These are phyloP conservation scores for Metschnikowia cerradonensis DNA, from an alignment of 805 yeast species.

Conservation along the genomic window DNA sequence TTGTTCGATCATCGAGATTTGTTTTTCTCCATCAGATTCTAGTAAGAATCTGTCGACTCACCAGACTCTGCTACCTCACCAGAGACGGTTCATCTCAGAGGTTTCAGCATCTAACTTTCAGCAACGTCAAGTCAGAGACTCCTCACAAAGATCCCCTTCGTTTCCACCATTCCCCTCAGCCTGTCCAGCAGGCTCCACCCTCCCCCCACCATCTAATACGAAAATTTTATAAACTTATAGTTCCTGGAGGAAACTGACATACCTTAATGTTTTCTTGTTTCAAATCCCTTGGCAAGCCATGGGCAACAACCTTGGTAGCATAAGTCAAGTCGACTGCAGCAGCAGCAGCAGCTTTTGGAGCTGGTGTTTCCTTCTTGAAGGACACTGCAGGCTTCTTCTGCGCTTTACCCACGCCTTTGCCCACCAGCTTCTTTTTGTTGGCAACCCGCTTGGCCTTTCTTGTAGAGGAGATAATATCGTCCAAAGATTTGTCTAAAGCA, in stretches of 20 bases:
- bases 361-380: slow-evolving; percentile 28
- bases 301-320: slow-evolving; percentile 80
- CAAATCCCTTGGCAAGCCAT: slow-evolving; percentile 80
- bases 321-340: slow-evolving; percentile 43
- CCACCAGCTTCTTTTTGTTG: slow-evolving; percentile 30
- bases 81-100: background rate
- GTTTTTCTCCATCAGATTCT: background rate
- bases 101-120: background rate
- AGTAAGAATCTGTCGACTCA: too few relatives aligned
- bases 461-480: slow-evolving; percentile 79
- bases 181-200: slow-evolving; percentile 4
- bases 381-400: slow-evolving; percentile 24
- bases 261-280: slow-evolving; percentile 81
- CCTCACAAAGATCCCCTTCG: background rate
- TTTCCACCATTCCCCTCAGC: background rate
- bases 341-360: slow-evolving; percentile 25
- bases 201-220: background rate
- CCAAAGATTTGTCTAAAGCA: slow-evolving; percentile 87
- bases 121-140: background rate
- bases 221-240: slow-evolving; percentile 3
- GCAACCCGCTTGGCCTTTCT: slow-evolving; percentile 36
- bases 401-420: slow-evolving; percentile 31
- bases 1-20: background rate
- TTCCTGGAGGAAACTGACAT: slow-evolving; percentile 42
- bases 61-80: too few relatives aligned